Evolutionary conservation across 169 alveolate genomes (phyloP).

Genomic region (Toxoplasma gondii): DNA sequence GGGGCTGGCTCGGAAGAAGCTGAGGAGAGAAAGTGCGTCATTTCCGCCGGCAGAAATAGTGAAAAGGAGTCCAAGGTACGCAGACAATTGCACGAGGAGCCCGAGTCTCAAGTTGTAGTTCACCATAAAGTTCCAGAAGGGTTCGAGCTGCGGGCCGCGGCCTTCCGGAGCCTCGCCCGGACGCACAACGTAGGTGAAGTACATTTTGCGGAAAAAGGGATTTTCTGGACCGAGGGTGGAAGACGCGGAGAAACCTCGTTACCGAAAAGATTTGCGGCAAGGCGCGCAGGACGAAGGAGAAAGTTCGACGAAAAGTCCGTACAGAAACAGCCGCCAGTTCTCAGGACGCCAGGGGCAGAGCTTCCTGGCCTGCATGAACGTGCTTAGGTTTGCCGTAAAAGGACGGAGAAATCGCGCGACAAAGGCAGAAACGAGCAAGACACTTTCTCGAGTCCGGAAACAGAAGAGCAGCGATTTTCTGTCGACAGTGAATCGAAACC

Average conservation of each 20-base stretch:
- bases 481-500: too few relatives aligned
- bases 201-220: slow-evolving; percentile 78
- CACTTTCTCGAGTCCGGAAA: too few relatives aligned
- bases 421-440: too few relatives aligned
- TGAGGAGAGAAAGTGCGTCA: slow-evolving; percentile 82
- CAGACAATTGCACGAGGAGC: slow-evolving; percentile 79
- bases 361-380: too few relatives aligned
- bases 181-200: slow-evolving; percentile 92
- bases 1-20: slow-evolving; percentile 84
- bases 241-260: neutral
- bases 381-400: too few relatives aligned
- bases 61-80: slow-evolving; percentile 75
- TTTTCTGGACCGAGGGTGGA: neutral
- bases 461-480: too few relatives aligned
- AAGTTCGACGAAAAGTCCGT: neutral
- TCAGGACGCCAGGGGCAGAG: too few relatives aligned
- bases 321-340: neutral
- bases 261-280: neutral
- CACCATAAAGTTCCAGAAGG: slow-evolving; percentile 88
- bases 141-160: slow-evolving; percentile 92
- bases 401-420: too few relatives aligned
- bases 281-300: neutral
- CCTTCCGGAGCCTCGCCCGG: slow-evolving; percentile 96
- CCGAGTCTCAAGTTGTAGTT: slow-evolving; percentile 89
- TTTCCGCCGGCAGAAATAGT: slow-evolving; percentile 81